phyloP scores from a whole-genome alignment of 345 rosid species.

The Eucalyptus regnans region DNA sequence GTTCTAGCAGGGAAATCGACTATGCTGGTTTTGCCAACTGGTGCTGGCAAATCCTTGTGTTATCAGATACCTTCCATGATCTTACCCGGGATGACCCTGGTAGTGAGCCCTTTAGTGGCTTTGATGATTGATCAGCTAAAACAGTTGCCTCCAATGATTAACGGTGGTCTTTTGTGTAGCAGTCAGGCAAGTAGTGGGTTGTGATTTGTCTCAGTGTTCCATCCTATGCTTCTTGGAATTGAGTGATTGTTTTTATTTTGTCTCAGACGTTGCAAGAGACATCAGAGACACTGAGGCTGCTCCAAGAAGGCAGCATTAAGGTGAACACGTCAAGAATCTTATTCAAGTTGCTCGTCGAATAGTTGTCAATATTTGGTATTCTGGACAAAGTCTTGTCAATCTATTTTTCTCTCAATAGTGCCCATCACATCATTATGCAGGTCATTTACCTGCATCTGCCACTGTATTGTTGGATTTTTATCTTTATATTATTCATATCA shows the following conservation, averaged over 20 bases:
- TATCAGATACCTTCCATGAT: conserved; percentile 90
- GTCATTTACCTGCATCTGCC: background rate
- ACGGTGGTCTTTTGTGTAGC: conserved; percentile 70
- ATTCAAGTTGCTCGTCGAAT: background rate
- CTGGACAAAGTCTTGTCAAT: background rate
- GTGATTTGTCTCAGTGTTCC: background rate
- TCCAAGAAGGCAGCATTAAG: conserved; percentile 65
- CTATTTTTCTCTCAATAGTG: background rate
- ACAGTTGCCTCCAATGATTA: conserved; percentile 59
- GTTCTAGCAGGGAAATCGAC: conserved; percentile 58
- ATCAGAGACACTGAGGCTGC: conserved; percentile 50
- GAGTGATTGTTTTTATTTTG: background rate
- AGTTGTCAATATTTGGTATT: background rate
- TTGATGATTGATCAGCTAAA: conserved; percentile 94
- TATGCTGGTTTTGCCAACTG: conserved; percentile 88
- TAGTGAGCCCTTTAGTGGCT: conserved; percentile 70
- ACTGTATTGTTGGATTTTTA: background rate
- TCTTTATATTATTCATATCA: background rate
- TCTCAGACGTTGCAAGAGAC: conserved; percentile 67
- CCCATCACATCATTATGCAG: background rate
- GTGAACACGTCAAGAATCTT: conserved; percentile 11
- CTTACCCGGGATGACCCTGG: conserved; percentile 66
- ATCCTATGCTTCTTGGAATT: background rate
- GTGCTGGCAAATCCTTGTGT: conserved; percentile 88
- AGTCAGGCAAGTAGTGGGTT: conserved; percentile 41